Percentiles rank a stretch among this genome's conserved stretches.
These are phyloP conservation scores for Chlamydomonas asymmetrica DNA, from an alignment of 139 green algal species.

Conservation along the genomic window DNA sequence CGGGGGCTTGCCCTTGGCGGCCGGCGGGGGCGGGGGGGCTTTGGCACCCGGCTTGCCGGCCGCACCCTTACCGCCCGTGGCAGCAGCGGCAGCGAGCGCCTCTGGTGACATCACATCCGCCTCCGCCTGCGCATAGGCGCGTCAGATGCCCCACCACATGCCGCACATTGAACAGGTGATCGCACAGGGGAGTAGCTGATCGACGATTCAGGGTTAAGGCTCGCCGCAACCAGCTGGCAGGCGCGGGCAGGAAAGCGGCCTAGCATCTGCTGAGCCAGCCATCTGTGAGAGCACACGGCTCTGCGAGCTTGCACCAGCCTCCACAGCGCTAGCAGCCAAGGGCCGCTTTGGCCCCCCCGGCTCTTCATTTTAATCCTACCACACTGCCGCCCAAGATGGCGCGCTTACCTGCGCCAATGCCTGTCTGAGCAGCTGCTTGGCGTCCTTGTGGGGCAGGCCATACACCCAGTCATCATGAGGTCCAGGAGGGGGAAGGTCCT, in stretches of 20 bases:
- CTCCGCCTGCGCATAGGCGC: constrained; percentile 4
- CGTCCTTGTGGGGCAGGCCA: constrained; percentile 40
- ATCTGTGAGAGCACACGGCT: too few species aligned
- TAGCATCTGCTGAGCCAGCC: too few species aligned
- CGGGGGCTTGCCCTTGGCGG: not conserved
- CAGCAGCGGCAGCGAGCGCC: constrained; percentile 6
- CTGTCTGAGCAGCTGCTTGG: constrained; percentile 42
- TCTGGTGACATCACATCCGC: not conserved
- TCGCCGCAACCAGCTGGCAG: too few species aligned
- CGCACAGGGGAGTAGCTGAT: too few species aligned
- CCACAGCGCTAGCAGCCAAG: too few species aligned
- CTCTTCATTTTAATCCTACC: not conserved
- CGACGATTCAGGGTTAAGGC: too few species aligned
- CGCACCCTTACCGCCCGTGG: not conserved
- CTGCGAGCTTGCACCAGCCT: too few species aligned
- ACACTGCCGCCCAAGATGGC: not conserved
- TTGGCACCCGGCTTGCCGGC: not conserved
- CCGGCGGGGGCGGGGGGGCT: not conserved
- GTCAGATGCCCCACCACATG: not conserved
- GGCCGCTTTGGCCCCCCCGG: too few species aligned
- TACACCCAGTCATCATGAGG: constrained; percentile 31
- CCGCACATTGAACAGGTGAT: too few species aligned
- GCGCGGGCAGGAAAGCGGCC: too few species aligned
- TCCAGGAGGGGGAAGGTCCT: constrained; percentile 44
- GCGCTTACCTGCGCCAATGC: constrained; percentile 43